Conservation (phyloP, 1,284 basidiomycete genomes). For the Cutaneotrichosporon dermatis region DNA sequence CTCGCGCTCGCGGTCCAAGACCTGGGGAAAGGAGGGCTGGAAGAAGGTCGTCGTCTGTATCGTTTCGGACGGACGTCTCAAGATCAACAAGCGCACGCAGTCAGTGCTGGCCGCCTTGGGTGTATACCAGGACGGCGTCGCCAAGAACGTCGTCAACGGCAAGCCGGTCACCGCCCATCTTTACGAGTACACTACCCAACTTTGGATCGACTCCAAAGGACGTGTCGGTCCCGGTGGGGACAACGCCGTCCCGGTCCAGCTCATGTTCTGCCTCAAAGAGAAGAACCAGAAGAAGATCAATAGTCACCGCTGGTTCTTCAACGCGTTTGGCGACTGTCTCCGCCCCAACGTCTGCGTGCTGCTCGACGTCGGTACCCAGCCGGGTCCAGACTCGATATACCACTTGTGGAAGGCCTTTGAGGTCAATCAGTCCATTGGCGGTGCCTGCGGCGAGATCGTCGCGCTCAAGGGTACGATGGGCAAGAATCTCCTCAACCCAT, state of each 20-base stretch:
- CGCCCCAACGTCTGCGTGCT: constrained; percentile 88
- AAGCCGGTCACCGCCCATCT: constrained; percentile 85
- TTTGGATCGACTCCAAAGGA: constrained; percentile 72
- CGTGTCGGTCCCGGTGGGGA: constrained; percentile 67
- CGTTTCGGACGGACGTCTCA: constrained; percentile 72
- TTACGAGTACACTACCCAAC: constrained; percentile 89
- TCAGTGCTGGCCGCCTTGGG: constrained; percentile 84
- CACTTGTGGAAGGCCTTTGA: constrained; percentile 97
- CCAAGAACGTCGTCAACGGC: constrained; percentile 82
- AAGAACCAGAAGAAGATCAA: constrained; percentile 77
- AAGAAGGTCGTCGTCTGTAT: constrained; percentile 72
- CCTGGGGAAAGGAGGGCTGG: constrained; percentile 95
- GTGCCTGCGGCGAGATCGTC: constrained; percentile 94
- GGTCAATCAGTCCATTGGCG: constrained; percentile 90
- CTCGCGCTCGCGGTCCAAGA: constrained; percentile 60
- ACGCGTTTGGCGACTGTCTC: constrained; percentile 24
- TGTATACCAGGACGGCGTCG: constrained; percentile 80
- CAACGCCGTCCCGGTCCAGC: constrained; percentile 78
- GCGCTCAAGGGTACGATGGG: constrained; percentile 82
- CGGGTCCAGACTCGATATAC: constrained; percentile 83
- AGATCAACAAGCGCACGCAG: constrained; percentile 80
- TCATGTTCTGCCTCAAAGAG: constrained; percentile 93
- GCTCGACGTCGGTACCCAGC: constrained; percentile 91
- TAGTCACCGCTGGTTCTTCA: constrained; percentile 84
- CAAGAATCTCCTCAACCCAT: constrained; percentile 71